Conservation (phyloP, 2,329 filamentous ascomycete genomes). For the Calonectria leucothoes region DNA sequence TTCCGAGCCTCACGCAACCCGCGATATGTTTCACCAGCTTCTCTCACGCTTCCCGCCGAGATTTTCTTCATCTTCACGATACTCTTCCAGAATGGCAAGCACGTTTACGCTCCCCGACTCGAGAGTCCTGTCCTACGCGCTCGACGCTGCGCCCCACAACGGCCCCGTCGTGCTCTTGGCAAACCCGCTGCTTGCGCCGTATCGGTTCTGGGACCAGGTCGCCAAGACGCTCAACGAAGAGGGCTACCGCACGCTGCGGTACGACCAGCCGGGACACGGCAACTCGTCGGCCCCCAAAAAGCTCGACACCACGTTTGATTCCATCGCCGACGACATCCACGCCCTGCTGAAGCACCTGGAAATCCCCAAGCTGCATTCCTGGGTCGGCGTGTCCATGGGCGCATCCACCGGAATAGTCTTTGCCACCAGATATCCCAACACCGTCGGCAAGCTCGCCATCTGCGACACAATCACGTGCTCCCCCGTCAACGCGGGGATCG, state of each 20-base stretch:
- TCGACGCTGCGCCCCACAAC: conserved; percentile 36
- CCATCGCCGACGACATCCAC: conserved; percentile 51
- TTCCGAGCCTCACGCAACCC: neutral
- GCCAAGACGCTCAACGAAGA: conserved; percentile 46
- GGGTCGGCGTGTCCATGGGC: conserved; percentile 60
- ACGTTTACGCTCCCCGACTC: conserved; percentile 41
- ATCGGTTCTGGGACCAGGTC: conserved; percentile 53
- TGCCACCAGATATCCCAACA: conserved; percentile 49
- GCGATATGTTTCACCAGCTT: neutral
- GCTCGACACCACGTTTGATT: conserved; percentile 52
- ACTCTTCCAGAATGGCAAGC: conserved; percentile 31
- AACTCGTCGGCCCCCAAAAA: conserved; percentile 48
- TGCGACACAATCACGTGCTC: conserved; percentile 55
- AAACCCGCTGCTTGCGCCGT: conserved; percentile 52
- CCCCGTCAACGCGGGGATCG: conserved; percentile 48
- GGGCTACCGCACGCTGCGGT: conserved; percentile 55
- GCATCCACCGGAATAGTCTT: conserved; percentile 55
- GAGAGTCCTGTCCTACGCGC: conserved; percentile 43
- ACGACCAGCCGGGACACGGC: conserved; percentile 58
- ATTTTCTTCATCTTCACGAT: neutral
- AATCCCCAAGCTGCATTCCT: conserved; percentile 49
- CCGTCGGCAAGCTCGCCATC: conserved; percentile 51
- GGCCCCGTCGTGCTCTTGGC: conserved; percentile 51
- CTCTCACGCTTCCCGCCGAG: neutral
- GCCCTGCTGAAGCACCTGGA: conserved; percentile 48